Conservation (phyloP, 768 basidiomycete genomes). For the Pisolithus marmoratus region DNA sequence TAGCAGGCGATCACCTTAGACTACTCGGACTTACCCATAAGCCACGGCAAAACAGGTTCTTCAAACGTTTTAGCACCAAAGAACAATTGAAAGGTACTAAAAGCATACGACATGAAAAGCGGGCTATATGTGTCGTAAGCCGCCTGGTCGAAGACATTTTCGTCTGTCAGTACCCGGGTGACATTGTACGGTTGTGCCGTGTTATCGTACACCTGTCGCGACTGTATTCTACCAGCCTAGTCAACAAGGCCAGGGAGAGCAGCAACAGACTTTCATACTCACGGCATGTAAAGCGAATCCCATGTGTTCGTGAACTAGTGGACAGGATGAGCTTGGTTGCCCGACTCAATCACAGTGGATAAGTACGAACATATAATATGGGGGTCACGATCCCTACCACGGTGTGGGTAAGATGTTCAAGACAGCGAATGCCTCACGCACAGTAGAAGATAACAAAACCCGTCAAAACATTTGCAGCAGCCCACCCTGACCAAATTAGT, state of each 20-base stretch:
- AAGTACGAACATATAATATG: slow-evolving; percentile 41
- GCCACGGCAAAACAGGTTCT: slow-evolving; percentile 24
- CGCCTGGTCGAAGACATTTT: slow-evolving; percentile 49
- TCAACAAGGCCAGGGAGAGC: neutral
- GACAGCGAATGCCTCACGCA: slow-evolving; percentile 44
- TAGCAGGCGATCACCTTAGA: slow-evolving; percentile 16
- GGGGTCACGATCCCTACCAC: slow-evolving; percentile 27
- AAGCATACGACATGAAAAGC: slow-evolving; percentile 58
- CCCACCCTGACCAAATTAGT: slow-evolving; percentile 48
- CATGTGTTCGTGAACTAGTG: slow-evolving; percentile 67
- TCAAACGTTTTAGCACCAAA: neutral
- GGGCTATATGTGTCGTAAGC: slow-evolving; percentile 56
- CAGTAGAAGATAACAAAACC: slow-evolving; percentile 71
- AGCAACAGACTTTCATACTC: slow-evolving; percentile 15
- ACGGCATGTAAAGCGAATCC: slow-evolving; percentile 55
- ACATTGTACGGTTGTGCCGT: slow-evolving; percentile 64
- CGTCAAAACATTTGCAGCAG: slow-evolving; percentile 59
- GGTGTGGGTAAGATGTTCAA: neutral
- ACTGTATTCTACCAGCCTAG: slow-evolving; percentile 42
- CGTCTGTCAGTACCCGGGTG: slow-evolving; percentile 45
- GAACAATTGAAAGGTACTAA: slow-evolving; percentile 29
- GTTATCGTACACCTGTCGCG: slow-evolving; percentile 53
- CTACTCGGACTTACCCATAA: slow-evolving; percentile 21
- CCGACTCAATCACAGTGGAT: slow-evolving; percentile 32
- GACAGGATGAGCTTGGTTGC: slow-evolving; percentile 24